phyloP scores from a whole-genome alignment of 2,329 filamentous ascomycete species.

The Elsinoe perseae region DNA sequence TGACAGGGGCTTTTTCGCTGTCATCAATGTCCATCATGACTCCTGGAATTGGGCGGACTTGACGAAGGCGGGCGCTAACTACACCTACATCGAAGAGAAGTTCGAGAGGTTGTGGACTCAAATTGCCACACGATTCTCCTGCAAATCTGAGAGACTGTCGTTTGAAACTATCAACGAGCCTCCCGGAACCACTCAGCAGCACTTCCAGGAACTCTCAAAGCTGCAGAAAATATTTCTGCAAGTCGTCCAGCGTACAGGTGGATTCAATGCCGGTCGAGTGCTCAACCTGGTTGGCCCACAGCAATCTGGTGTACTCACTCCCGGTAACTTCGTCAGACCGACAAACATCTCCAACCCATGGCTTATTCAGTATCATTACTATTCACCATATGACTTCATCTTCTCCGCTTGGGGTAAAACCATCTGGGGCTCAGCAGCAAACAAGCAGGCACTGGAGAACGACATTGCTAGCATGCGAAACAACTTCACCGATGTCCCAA shows the following conservation, averaged over 20 bases:
- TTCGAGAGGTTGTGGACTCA: slow-evolving; percentile 52
- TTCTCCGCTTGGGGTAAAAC: slow-evolving; percentile 51
- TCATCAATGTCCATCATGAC: slow-evolving; percentile 55
- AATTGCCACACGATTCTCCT: slow-evolving; percentile 47
- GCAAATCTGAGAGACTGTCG: slow-evolving; percentile 47
- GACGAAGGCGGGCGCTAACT: slow-evolving; percentile 38
- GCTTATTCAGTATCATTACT: slow-evolving; percentile 56
- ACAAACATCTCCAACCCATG: slow-evolving; percentile 48
- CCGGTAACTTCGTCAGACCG: slow-evolving; percentile 46
- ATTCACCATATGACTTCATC: slow-evolving; percentile 44
- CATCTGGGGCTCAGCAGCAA: slow-evolving; percentile 49
- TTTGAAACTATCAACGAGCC: slow-evolving; percentile 57
- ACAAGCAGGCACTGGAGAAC: slow-evolving; percentile 43
- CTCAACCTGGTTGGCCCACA: slow-evolving; percentile 48
- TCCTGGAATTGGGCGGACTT: slow-evolving; percentile 53
- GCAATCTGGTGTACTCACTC: slow-evolving; percentile 47
- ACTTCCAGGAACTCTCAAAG: slow-evolving; percentile 47
- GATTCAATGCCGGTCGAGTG: slow-evolving; percentile 49
- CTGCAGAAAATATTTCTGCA: slow-evolving; percentile 51
- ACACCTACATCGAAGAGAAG: slow-evolving; percentile 48
- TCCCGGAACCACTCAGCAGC: slow-evolving; percentile 43
- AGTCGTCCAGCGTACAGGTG: slow-evolving; percentile 47
- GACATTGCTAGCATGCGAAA: slow-evolving; percentile 46
- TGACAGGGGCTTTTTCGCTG: slow-evolving; percentile 42
- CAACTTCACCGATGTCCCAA: slow-evolving; percentile 49